These are phyloP conservation scores for Pyrenochaeta sp. DNA, from an alignment of 2,329 filamentous ascomycete genomes.

Conservation along the genomic window DNA sequence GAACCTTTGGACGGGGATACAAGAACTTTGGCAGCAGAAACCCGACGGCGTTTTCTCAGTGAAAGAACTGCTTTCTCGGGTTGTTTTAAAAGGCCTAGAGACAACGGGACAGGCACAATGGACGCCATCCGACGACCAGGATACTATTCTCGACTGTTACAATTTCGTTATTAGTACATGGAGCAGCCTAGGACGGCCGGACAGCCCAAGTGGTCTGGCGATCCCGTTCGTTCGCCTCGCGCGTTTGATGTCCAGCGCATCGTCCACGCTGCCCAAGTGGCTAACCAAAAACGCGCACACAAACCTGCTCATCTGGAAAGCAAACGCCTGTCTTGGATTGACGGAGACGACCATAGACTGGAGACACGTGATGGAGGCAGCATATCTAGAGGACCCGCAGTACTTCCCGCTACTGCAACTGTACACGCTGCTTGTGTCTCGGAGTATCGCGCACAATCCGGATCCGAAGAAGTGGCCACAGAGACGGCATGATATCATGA, in stretches of 20 bases:
- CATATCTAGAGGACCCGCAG: conserved; percentile 13
- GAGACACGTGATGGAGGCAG: conserved; percentile 30
- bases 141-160: conserved; percentile 29
- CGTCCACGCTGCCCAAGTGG: conserved; percentile 28
- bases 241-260: conserved; percentile 35
- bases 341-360: conserved; percentile 26
- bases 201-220: conserved; percentile 30
- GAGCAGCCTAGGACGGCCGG: conserved; percentile 33
- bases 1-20: conserved; percentile 28
- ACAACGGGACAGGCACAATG: no score
- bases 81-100: no score
- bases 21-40: conserved; percentile 25
- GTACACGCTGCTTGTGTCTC: conserved; percentile 41
- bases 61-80: conserved; percentile 24
- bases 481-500: conserved; percentile 31
- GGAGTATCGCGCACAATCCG: conserved; percentile 31
- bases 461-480: conserved; percentile 14
- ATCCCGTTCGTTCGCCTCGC: conserved; percentile 39
- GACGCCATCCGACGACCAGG: conserved; percentile 1
- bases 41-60: conserved; percentile 25
- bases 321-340: conserved; percentile 34
- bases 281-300: conserved; percentile 29
- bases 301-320: conserved; percentile 36
- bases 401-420: conserved; percentile 38
- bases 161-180: conserved; percentile 33